Evolutionary conservation across 768 basidiomycete species (phyloP).

Genomic region (Trametopsis cervina): DNA sequence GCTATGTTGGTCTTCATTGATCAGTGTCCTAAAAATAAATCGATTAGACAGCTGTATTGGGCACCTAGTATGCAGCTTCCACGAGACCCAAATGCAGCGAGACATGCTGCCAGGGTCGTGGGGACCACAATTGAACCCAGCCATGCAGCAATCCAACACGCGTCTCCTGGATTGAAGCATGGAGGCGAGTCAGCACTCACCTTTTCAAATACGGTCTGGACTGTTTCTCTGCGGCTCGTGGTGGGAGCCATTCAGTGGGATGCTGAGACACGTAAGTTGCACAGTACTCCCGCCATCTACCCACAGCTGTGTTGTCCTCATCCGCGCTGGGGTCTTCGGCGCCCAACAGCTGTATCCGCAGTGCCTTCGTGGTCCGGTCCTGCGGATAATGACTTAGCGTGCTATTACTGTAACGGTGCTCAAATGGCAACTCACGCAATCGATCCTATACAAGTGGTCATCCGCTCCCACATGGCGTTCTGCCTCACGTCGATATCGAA

Average conservation of each 20-base stretch:
- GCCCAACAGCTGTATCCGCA: slow-evolving; percentile 57
- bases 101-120: background rate
- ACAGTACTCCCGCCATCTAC: slow-evolving; percentile 70
- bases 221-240: slow-evolving; percentile 20
- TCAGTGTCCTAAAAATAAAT: slow-evolving; percentile 48
- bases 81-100: background rate
- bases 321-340: slow-evolving; percentile 59
- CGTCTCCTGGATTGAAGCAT: background rate
- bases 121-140: slow-evolving; percentile 11
- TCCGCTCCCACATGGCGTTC: slow-evolving; percentile 70
- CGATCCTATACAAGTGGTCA: slow-evolving; percentile 69
- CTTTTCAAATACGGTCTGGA: slow-evolving; percentile 45
- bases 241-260: slow-evolving; percentile 64
- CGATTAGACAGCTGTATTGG: slow-evolving; percentile 13
- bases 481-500: slow-evolving; percentile 75
- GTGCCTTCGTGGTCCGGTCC: slow-evolving; percentile 47
- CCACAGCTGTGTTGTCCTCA: slow-evolving; percentile 34
- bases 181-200: slow-evolving; percentile 33
- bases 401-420: too few relatives aligned
- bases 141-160: too few relatives aligned
- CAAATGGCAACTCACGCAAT: slow-evolving; percentile 55
- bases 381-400: too few relatives aligned
- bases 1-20: slow-evolving; percentile 25
- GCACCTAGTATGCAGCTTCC: slow-evolving; percentile 6
- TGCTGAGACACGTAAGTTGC: slow-evolving; percentile 65